Evolutionary conservation across 257 asterid species (phyloP), one percentile per base, ranked within the genome.

Genomic region (Leptodermis oblonga): DNA sequence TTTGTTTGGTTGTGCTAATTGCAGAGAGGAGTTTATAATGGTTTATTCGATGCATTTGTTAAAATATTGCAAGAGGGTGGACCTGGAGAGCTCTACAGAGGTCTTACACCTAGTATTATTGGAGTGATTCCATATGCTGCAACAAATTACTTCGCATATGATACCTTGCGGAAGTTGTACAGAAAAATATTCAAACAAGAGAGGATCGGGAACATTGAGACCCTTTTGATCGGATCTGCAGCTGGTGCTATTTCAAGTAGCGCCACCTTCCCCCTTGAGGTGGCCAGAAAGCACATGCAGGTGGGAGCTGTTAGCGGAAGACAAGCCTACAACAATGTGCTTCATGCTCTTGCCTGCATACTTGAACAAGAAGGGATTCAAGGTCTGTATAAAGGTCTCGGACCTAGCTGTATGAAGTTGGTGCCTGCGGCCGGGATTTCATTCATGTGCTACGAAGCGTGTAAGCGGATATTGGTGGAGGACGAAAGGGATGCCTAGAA

Each of bases 341-440:
- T 94, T 66, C 99, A 94, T 34, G 97, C 99, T 12, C 92, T 94
- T 15, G 86, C 85, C 0, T 73, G 83, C 70, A 94, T 94, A 72
- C 84, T 93, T 18, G 97, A 90, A 70, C 83, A 82, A 37, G 97
- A 93, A 78, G 98, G 97, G 2, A 58, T 87, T n/a, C 80, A 71
- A 9, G 98, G 98, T 23, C 48, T 93, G 78, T 93, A 93, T 43
- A 87, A 78, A 74, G 97, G 98, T 69, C 92, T 93, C 0, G 98
- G 97, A 1, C 96, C 96, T 20, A 93, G 98, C 79, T 93, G 96
- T 70, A 37, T 90, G 82, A 93, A 93, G 84, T 69, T 93, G 73
- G 96, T 93, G 20, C 98, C 97, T 17, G 98, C 96, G 15, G 98
- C 98, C 0, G 98, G 98, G 71, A 92, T 92, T 48, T 92, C 98